These are phyloP conservation scores for Penicillium sp. DNA, from an alignment of 2,329 filamentous ascomycete genomes.

Conservation along the genomic window DNA sequence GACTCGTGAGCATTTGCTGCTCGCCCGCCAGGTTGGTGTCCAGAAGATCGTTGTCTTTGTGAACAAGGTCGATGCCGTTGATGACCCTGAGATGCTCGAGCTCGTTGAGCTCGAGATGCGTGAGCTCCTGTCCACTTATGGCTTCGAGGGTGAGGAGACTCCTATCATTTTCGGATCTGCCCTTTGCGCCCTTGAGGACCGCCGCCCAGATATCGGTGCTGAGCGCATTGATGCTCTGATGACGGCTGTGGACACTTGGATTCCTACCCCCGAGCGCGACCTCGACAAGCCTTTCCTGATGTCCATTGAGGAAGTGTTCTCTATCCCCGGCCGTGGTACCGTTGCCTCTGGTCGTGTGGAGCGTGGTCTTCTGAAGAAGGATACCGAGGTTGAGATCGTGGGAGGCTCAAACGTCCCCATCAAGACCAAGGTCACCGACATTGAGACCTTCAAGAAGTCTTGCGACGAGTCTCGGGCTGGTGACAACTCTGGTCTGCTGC, in stretches of 20 bases:
- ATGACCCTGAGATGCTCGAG: constrained; percentile 99
- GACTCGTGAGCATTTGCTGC: constrained; percentile 94
- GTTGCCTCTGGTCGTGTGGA: constrained; percentile 96
- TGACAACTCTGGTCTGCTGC: constrained; percentile 95
- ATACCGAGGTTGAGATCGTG: constrained; percentile 88
- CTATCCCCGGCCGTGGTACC: constrained; percentile 87
- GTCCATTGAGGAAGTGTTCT: constrained; percentile 92
- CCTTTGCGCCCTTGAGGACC: constrained; percentile 84
- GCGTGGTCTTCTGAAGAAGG: constrained; percentile 88
- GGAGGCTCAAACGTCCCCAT: constrained; percentile 75
- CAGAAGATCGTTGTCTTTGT: constrained; percentile 98
- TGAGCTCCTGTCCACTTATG: constrained; percentile 85
- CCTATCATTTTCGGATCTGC: constrained; percentile 96
- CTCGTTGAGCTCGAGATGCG: constrained; percentile 99
- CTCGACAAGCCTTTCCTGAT: constrained; percentile 98
- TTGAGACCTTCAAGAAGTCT: constrained; percentile 99
- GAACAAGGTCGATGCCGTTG: constrained; percentile 97
- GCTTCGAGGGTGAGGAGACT: constrained; percentile 96
- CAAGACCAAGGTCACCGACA: constrained; percentile 99
- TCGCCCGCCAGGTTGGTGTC: constrained; percentile 96
- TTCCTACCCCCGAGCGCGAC: constrained; percentile 88
- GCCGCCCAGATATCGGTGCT: constrained; percentile 78
- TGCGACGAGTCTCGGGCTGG: constrained; percentile 94
- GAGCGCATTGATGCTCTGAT: constrained; percentile 89
- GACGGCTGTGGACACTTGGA: constrained; percentile 86